phyloP scores from a whole-genome alignment of 164 flowering plant genomes.

The Echeveria elegans region DNA sequence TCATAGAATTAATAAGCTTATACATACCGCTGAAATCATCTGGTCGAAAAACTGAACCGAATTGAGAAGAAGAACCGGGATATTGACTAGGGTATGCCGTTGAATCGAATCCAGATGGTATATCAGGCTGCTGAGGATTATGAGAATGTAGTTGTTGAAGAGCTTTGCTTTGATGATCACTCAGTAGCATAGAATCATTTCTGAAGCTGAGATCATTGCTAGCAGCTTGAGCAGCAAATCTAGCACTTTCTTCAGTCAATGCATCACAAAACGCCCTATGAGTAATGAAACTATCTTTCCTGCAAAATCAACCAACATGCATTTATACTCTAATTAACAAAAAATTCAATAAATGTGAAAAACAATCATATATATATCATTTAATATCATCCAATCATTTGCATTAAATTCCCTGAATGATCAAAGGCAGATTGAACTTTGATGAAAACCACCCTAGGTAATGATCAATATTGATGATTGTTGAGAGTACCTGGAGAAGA shows the following conservation, averaged over 20 bases:
- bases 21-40: conserved; percentile 18
- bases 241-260: conserved; percentile 34
- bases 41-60: conserved; percentile 15
- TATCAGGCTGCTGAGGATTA: conserved; percentile 8
- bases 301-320: conserved; percentile 10
- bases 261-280: conserved; percentile 51
- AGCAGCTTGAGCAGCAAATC: conserved; percentile 15
- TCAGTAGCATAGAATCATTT: conserved; percentile 15
- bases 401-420: neutral
- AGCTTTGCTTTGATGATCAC: conserved; percentile 7
- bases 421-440: neutral
- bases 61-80: conserved; percentile 15
- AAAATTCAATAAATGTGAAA: neutral
- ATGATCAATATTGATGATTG: neutral
- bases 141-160: neutral
- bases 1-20: too few species aligned
- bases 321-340: too few species aligned
- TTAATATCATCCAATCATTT: neutral
- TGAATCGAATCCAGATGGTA: conserved; percentile 14
- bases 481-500: neutral
- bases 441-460: neutral
- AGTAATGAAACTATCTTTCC: conserved; percentile 42
- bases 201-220: conserved; percentile 24
- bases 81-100: conserved; percentile 15
- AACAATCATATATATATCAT: neutral